Base-by-base conservation (phyloP, 306 rosid genomes). In the Castanea mollissima region DNA sequence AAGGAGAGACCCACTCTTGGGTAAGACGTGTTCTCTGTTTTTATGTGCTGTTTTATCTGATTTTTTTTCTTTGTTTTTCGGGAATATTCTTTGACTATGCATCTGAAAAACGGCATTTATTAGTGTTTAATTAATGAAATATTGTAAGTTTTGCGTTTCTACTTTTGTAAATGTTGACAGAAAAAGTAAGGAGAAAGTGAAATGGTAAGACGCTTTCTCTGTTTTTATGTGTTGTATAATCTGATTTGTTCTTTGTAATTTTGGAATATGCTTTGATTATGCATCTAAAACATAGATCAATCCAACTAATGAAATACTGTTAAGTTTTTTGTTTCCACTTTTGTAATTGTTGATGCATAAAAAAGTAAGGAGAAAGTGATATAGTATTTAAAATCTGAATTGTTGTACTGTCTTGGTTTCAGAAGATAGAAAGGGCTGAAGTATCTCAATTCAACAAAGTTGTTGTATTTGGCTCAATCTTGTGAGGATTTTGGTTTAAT, bases 1-100 rank as follows among this genome's bases (percentile, higher is more conserved):
- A 94, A 92, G 98, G 98, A 92, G 98, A 94, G 87, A 88, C 98
- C 98, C 98, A 92, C 98, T 94, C 97, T 94, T 55, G 98, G 98
- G 98, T 89, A 80, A 86, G 96, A 73, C 25, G 21, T 60, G 55
- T 54, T 41, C 67, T 83, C 11, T 59, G 71, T 12, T 77, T 34
- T 32, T 21, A 2, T 34, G 3, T 57, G 54, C 51, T 59, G 4
- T 58, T 5, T 27, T 57, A 55, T 63, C 73, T 32, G 41, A 18
- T 44, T 71, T 1, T 70, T 1, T 4, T 15, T 34, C 23, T 12
- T 11, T 32, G 49, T 74, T 0, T 25, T 34, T 35, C 3, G 5
- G 44, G 44, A 35, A 35, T 35, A 5, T 35, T 5, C 5, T 35
- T 35, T 35, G 44, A 35, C 5, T 5, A 35, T 35, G 44, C 6